Evolutionary conservation across 225 moss, liverwort and hornwort species (phyloP).

Genomic region (Takakia lepidozioides): DNA sequence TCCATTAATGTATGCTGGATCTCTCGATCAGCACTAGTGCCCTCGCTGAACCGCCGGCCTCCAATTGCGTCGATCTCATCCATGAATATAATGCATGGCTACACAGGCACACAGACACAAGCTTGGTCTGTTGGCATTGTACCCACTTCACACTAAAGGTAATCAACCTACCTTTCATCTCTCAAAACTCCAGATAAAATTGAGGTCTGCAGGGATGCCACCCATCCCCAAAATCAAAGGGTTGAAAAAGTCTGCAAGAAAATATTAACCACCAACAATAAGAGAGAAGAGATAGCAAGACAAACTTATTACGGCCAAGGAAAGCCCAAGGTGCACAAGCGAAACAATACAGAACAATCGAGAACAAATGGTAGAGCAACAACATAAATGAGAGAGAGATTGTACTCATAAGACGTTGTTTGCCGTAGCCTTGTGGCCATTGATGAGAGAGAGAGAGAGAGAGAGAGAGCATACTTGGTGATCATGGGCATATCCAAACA

Average conservation of each 20-base stretch:
- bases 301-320: too few relatives aligned
- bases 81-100: constrained; percentile 62
- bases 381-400: too few relatives aligned
- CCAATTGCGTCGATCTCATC: constrained; percentile 58
- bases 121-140: too few relatives aligned
- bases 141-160: too few relatives aligned
- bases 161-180: too few relatives aligned
- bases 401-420: too few relatives aligned
- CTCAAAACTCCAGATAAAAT: too few relatives aligned
- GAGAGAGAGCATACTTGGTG: constrained; percentile 27
- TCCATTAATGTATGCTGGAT: constrained; percentile 54
- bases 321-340: too few relatives aligned
- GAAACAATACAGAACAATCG: too few relatives aligned
- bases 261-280: not conserved
- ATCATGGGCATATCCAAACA: constrained; percentile 58
- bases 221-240: too few relatives aligned
- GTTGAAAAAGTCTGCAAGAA: not conserved
- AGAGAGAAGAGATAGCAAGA: not conserved
- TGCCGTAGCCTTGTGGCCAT: too few relatives aligned
- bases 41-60: constrained; percentile 49
- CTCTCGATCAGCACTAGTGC: constrained; percentile 52
- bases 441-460: not conserved
- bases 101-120: not conserved
- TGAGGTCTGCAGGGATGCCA: too few relatives aligned
- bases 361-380: not conserved